Evolutionary conservation across 306 rosid species (phyloP), one percentile per base, ranked within the genome.

Genomic region (Pyrus pyrifolia): DNA sequence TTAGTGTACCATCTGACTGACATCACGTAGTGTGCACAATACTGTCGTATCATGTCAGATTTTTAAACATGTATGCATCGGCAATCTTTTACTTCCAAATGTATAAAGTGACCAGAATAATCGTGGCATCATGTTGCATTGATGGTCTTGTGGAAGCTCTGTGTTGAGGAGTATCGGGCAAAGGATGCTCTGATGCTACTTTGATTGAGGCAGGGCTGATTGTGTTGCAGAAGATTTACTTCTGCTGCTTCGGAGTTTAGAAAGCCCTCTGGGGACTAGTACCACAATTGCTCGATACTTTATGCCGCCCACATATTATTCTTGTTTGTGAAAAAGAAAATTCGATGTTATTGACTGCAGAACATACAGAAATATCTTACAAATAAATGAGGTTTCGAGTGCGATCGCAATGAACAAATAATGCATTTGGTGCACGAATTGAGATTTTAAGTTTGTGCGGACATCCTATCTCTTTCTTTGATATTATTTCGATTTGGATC

Each of bases 1-100:
- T 78, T 75, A 63, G 77, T 76, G 85, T 77, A 75, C 72, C 70
- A 79, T 76, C 64, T 70, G 84, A 77, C 74, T 64, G 46, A 51
- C 67, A 49, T 4, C 42, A 69, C 57, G 35, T 79, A 72, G 55
- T 63, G 67, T 31, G 33, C 77, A 49, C 79, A 61, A 35, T 62
- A 8, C 30, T 45, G 60, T 70, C 71, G 55, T 69, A 55, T 35
- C 74, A 45, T 66, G 60, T 77, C 78, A 79, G 68, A 68, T 68
- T 22, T 74, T 68, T 82, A 76, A 75, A 80, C 74, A 21, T 38
- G 68, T 83, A 46, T 46, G 46, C 77, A 65, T 59, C 3, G 53
- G 45, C 59, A 77, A 66, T 76, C 46, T 25, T 42, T 13, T 58
- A 12, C 33, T 69, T 42, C 21, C 45, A 61, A 61, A 42, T 70